phyloP scores from a whole-genome alignment of 352 stramenopile genomes.

The Pythium phragmiticola region DNA sequence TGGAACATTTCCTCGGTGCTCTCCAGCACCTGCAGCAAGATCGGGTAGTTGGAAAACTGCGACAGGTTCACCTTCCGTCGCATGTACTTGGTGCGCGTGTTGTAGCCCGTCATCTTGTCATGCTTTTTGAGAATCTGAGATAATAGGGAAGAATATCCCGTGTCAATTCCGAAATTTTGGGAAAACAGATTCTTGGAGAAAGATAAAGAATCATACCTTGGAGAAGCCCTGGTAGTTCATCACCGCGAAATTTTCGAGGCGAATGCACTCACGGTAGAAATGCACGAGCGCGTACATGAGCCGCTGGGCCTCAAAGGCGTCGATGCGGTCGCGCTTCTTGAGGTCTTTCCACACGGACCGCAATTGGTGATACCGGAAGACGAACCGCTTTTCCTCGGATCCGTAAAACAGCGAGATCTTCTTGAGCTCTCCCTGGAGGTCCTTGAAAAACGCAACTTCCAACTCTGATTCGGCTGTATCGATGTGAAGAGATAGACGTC shows the following conservation, averaged over 20 bases:
- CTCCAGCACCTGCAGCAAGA: constrained; percentile 69
- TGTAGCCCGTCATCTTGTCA: constrained; percentile 85
- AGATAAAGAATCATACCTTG: constrained; percentile 38
- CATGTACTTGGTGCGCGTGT: constrained; percentile 86
- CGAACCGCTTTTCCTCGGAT: constrained; percentile 71
- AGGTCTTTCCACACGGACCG: constrained; percentile 66
- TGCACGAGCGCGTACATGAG: constrained; percentile 85
- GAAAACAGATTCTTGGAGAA: not conserved
- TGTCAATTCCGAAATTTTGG: constrained; percentile 1
- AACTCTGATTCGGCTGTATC: constrained; percentile 56
- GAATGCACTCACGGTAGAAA: constrained; percentile 79
- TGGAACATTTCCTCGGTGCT: constrained; percentile 82
- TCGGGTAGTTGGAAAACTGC: constrained; percentile 75
- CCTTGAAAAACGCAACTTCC: constrained; percentile 79
- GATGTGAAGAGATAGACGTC: not conserved
- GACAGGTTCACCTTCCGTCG: constrained; percentile 76
- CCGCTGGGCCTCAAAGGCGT: constrained; percentile 51
- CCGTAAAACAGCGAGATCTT: constrained; percentile 82
- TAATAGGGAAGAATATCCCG: not conserved
- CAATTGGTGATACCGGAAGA: constrained; percentile 69
- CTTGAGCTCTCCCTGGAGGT: constrained; percentile 70
- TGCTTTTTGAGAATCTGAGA: constrained; percentile 80
- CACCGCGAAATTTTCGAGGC: constrained; percentile 80
- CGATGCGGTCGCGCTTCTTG: constrained; percentile 41
- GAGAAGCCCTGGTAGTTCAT: constrained; percentile 88